Evolutionary conservation across 2,329 filamentous ascomycete species (phyloP).

Genomic region (Cercospora citrullina): DNA sequence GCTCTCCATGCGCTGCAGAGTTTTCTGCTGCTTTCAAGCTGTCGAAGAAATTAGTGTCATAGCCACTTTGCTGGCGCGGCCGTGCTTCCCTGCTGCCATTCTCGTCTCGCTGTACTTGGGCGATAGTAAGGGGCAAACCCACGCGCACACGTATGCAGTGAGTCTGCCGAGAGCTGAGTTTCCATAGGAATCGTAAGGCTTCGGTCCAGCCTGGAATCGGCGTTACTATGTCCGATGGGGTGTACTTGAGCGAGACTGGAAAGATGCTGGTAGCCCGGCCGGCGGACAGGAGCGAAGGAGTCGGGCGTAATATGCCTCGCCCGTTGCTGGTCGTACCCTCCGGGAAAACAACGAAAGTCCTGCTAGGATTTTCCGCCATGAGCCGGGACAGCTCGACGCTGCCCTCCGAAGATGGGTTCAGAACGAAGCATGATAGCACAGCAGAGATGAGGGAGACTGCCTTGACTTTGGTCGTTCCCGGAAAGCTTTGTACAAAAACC

Average conservation of each 20-base stretch:
- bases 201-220: conserved; percentile 68
- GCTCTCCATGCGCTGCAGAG: conserved; percentile 21
- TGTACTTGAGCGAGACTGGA: conserved; percentile 86
- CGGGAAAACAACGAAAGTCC: conserved; percentile 83
- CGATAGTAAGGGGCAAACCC: conserved; percentile 64
- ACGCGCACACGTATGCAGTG: conserved; percentile 91
- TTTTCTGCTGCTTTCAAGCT: conserved; percentile 40
- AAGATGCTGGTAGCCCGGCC: conserved; percentile 74
- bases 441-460: conserved; percentile 75
- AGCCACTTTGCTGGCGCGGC: conserved; percentile 36
- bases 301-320: conserved; percentile 81
- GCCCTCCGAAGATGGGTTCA: conserved; percentile 28
- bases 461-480: conserved; percentile 64
- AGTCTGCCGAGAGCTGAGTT: conserved; percentile 76
- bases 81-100: conserved; percentile 29
- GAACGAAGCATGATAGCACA: conserved; percentile 58
- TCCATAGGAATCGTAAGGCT: conserved; percentile 78
- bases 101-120: conserved; percentile 36
- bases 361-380: conserved; percentile 65
- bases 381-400: conserved; percentile 50
- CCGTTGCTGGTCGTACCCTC: conserved; percentile 95
- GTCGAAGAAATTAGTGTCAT: conserved; percentile 51
- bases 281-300: conserved; percentile 70
- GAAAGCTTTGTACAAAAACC: conserved; percentile 85
- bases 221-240: conserved; percentile 84